phyloP scores from a whole-genome alignment of 2,329 filamentous ascomycete species.

The Claviceps fusiformis region DNA sequence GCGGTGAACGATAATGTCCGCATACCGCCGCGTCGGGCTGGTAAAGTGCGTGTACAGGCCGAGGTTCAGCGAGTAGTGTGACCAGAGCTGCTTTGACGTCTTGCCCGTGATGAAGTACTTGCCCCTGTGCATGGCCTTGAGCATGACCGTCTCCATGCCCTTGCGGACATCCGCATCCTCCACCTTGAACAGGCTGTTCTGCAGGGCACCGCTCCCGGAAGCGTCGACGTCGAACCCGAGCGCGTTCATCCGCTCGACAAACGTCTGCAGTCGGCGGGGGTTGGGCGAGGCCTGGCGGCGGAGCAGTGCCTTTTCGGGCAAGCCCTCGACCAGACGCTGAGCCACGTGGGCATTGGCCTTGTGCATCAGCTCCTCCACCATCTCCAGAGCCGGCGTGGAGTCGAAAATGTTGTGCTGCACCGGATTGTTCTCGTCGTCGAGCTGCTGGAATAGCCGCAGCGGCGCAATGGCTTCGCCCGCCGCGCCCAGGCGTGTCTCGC shows the following conservation, averaged over 20 bases:
- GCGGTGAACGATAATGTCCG: slow-evolving; percentile 88
- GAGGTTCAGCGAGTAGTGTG: slow-evolving; percentile 85
- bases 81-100: slow-evolving; percentile 60
- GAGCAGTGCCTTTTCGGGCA: slow-evolving; percentile 87
- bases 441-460: slow-evolving; percentile 77
- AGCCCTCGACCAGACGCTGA: slow-evolving; percentile 60
- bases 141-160: slow-evolving; percentile 90
- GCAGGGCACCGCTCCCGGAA: slow-evolving; percentile 76
- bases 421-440: slow-evolving; percentile 96
- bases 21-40: slow-evolving; percentile 85
- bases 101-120: slow-evolving; percentile 88
- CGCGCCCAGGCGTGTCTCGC: slow-evolving; percentile 71
- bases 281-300: slow-evolving; percentile 79
- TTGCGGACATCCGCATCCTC: slow-evolving; percentile 81
- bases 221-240: slow-evolving; percentile 84
- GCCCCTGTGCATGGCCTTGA: slow-evolving; percentile 92
- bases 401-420: slow-evolving; percentile 95
- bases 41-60: slow-evolving; percentile 97
- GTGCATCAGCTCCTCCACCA: slow-evolving; percentile 90
- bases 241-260: slow-evolving; percentile 84
- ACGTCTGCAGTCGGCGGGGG: slow-evolving; percentile 73
- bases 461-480: slow-evolving; percentile 69
- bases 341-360: slow-evolving; percentile 86
- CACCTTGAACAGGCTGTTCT: slow-evolving; percentile 90
- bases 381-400: slow-evolving; percentile 74